phyloP scores from a whole-genome alignment of 108 stramenopile species.

The Parietichytrium sp. region DNA sequence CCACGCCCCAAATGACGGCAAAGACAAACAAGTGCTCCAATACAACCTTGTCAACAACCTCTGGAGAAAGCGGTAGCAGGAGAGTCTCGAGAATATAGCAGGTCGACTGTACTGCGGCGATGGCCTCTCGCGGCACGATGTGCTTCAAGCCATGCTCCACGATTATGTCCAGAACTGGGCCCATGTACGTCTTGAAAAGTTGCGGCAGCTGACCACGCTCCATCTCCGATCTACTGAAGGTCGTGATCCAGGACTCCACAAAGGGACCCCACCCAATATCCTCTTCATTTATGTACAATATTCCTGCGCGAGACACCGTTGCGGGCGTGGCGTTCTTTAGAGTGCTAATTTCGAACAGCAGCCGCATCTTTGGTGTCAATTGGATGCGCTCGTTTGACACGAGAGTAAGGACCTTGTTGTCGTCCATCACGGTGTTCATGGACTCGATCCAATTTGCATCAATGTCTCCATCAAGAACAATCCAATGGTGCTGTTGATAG shows the following conservation, averaged over 20 bases:
- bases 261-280: constrained; percentile 50
- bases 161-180: constrained; percentile 49
- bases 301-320: constrained; percentile 64
- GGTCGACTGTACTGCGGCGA: constrained; percentile 52
- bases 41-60: background rate
- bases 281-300: constrained; percentile 56
- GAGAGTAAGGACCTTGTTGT: constrained; percentile 68
- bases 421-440: constrained; percentile 73
- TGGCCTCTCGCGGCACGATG: constrained; percentile 55
- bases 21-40: constrained; percentile 58
- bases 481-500: constrained; percentile 58
- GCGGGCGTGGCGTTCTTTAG: constrained; percentile 64
- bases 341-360: constrained; percentile 65
- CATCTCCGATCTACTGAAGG: background rate
- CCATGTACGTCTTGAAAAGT: constrained; percentile 52
- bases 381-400: constrained; percentile 67
- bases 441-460: constrained; percentile 70
- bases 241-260: constrained; percentile 42
- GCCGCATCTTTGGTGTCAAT: constrained; percentile 59
- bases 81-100: constrained; percentile 48
- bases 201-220: constrained; percentile 39
- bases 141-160: constrained; percentile 44
- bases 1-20: constrained; percentile 62
- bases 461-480: constrained; percentile 65
- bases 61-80: background rate